Conservation (phyloP, 1,139 yeast genomes). For the Pichia sp. region DNA sequence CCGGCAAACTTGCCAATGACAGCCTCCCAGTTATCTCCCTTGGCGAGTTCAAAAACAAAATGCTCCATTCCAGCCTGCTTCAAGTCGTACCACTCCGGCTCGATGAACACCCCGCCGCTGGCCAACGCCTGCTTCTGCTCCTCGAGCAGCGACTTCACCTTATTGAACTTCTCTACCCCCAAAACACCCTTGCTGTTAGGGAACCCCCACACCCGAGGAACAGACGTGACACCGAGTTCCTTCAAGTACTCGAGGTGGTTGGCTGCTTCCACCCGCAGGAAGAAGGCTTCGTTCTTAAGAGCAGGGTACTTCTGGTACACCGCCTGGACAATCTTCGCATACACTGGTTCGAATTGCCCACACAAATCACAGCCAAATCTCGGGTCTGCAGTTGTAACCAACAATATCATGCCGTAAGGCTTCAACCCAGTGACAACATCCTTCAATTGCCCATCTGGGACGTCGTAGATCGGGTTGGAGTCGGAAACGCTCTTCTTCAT, state of each 20-base stretch:
- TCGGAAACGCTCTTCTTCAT: conserved; percentile 14
- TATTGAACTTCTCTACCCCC: conserved; percentile 11
- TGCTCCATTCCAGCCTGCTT: conserved; percentile 22
- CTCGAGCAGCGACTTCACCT: conserved; percentile 31
- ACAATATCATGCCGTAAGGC: conserved; percentile 40
- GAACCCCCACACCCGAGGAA: conserved; percentile 63
- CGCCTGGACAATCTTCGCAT: conserved; percentile 39
- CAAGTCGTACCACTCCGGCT: conserved; percentile 13
- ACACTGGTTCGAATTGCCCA: conserved; percentile 36
- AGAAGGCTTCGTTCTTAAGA: conserved; percentile 37
- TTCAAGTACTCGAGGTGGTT: conserved; percentile 40
- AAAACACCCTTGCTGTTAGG: conserved; percentile 37
- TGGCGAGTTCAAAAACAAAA: conserved; percentile 14
- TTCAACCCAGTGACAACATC: conserved; percentile 32
- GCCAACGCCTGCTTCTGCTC: conserved; percentile 26
- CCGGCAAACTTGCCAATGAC: conserved; percentile 12
- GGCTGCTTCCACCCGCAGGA: conserved; percentile 49
- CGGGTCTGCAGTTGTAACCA: conserved; percentile 41
- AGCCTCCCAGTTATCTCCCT: conserved; percentile 18
- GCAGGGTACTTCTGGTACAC: conserved; percentile 43
- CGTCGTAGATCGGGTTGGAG: conserved; percentile 15
- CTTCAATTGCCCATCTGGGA: conserved; percentile 20
- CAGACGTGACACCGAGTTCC: conserved; percentile 40
- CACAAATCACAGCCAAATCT: conserved; percentile 42
- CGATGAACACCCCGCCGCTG: conserved; percentile 4